These are phyloP conservation scores for Daucus carota DNA, from an alignment of 129 eudicot species.

Conservation along the genomic window DH1_v3.0 NC_030382.2:14292501-14293000, in stretches of 20 bases:
- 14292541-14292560: conserved; percentile 40
- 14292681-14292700: conserved; percentile 70
- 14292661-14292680: background rate
- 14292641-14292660: background rate
- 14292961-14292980: conserved; percentile 63
- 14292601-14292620: conserved; percentile 28
- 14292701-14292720: conserved; percentile 93
- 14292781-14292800: conserved; percentile 54
- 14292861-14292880: conserved; percentile 46
- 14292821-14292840: conserved; percentile 54
- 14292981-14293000: conserved; percentile 82
- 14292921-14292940: conserved; percentile 71
- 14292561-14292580: conserved; percentile 42
- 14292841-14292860: conserved; percentile 78
- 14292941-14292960: conserved; percentile 81
- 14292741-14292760: conserved; percentile 35
- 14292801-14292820: conserved; percentile 57
- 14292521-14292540: conserved; percentile 36
- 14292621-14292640: background rate
- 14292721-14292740: conserved; percentile 75
- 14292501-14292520: background rate
- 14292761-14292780: conserved; percentile 56
- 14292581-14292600: conserved; percentile 59
- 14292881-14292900: conserved; percentile 46
- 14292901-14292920: conserved; percentile 52